A percentile compares a stretch with the other conserved stretches of the same genome.
phyloP scores from a whole-genome alignment of 495 filamentous ascomycete species.

The Jackrogersella multiformis region DNA sequence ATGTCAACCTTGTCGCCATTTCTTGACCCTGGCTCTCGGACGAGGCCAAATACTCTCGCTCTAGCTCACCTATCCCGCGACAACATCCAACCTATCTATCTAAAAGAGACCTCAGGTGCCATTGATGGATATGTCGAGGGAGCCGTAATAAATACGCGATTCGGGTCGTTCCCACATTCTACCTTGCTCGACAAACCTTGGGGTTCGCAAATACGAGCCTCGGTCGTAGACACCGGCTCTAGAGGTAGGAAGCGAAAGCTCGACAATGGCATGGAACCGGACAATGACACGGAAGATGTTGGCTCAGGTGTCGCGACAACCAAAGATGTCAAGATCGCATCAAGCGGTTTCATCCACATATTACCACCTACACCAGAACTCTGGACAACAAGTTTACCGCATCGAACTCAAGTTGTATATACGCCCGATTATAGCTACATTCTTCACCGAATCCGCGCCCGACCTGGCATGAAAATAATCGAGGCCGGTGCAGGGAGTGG shows the following conservation, averaged over 20 bases:
- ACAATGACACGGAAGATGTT: slow-evolving; percentile 41
- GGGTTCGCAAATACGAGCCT: slow-evolving; percentile 90
- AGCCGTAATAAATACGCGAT: slow-evolving; percentile 89
- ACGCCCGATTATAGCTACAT: slow-evolving; percentile 98
- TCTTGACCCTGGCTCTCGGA: slow-evolving; percentile 67
- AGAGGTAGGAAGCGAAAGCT: slow-evolving; percentile 68
- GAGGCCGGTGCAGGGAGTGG: slow-evolving; percentile 96
- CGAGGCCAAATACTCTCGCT: slow-evolving; percentile 68
- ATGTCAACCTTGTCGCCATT: slow-evolving; percentile 70
- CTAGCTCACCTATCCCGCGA: slow-evolving; percentile 88
- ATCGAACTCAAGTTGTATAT: slow-evolving; percentile 97
- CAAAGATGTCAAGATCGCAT: slow-evolving; percentile 62
- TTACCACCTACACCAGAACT: slow-evolving; percentile 91
- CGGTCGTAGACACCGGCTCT: slow-evolving; percentile 88
- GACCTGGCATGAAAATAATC: slow-evolving; percentile 82
- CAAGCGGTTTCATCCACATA: slow-evolving; percentile 88
- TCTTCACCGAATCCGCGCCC: slow-evolving; percentile 81
- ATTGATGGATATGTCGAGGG: slow-evolving; percentile 80
- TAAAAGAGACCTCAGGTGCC: slow-evolving; percentile 66
- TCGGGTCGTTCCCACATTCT: slow-evolving; percentile 92
- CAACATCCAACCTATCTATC: slow-evolving; percentile 76
- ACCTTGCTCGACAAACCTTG: slow-evolving; percentile 84
- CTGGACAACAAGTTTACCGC: slow-evolving; percentile 90
- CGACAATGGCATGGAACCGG: slow-evolving; percentile 50
- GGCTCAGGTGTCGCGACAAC: slow-evolving; percentile 30